Base-by-base conservation (phyloP, 2,329 filamentous ascomycete genomes). In the Phyllosticta ampelicida region DNA sequence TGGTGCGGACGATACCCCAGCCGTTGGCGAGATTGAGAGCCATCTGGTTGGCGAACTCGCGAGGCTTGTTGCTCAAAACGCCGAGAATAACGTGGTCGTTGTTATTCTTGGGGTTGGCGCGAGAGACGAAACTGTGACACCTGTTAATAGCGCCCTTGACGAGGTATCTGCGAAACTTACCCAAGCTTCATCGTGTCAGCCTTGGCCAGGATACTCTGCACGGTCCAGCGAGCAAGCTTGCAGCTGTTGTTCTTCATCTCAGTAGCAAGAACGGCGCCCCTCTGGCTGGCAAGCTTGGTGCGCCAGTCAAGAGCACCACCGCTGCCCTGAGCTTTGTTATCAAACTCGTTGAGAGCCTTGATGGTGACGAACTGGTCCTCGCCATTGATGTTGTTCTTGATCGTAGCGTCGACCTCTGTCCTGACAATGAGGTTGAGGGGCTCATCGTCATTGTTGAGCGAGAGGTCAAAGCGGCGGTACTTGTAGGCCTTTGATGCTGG, bases 211-310 rank as follows among this genome's bases (percentile, higher is more conserved):
- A 99, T 96, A 70, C 87, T 89, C 80, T 99, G 94, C 50, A 92
- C 90, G 29, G 94, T 96, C 94, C 94, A 99, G 73, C 94, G 82
- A 60, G 94, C 94, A 62, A 99, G 86, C 81, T 99, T 99, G 87
- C 90, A 95, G 71, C 86, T 90, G 83, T 99, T 99, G 84, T 99
- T 99, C 89, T 99, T 99, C 94, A 99, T 99, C 80, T 99, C 94
- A 11, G 94, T 99, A 19, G 94, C 94, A 23, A 99, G 88, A 50
- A 99, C 92, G 59, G 94, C 94, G 84, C 94, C 94, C 68, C 94
- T 87, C 79, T 96, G 91, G 67, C 86, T 90, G 63, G 89, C 87
- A 61, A 99, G 83, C 83, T 99, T 99, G 65, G 86, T 87, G 72
- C 94, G 84, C 94, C 94, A 99, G 81, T 99, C 94, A 55, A 99